phyloP scores from a whole-genome alignment of 768 basidiomycete species.

The Suillus spraguei region DNA sequence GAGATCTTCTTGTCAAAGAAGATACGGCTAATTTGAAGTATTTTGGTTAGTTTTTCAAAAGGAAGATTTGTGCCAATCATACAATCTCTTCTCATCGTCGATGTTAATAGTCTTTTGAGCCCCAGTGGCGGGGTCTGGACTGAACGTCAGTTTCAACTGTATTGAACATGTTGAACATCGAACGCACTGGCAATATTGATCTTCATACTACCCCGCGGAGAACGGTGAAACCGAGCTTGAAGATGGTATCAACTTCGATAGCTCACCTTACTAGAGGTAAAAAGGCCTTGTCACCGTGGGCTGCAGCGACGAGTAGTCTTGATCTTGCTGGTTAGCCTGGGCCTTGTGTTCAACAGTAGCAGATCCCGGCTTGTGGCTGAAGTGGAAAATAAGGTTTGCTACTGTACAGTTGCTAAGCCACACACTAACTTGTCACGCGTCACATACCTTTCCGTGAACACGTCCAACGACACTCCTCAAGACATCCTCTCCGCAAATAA shows the following conservation, averaged over 20 bases:
- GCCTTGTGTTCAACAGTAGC: slow-evolving; percentile 35
- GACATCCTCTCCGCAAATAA: slow-evolving; percentile 34
- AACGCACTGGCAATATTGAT: slow-evolving; percentile 93
- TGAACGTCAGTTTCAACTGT: slow-evolving; percentile 18
- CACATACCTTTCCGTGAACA: slow-evolving; percentile 26
- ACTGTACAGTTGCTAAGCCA: slow-evolving; percentile 63
- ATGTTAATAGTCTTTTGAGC: slow-evolving; percentile 95
- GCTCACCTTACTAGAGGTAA: slow-evolving; percentile 32
- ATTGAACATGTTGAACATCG: slow-evolving; percentile 17
- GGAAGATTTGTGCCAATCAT: slow-evolving; percentile 32
- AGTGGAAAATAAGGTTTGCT: slow-evolving; percentile 54
- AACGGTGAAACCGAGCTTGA: slow-evolving; percentile 2
- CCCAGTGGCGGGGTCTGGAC: slow-evolving; percentile 90
- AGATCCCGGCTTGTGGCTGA: slow-evolving; percentile 29
- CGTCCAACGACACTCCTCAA: slow-evolving; percentile 45
- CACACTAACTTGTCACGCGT: slow-evolving; percentile 33
- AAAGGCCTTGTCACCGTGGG: slow-evolving; percentile 42
- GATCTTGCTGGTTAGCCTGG: slow-evolving; percentile 28
- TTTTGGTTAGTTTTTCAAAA: neutral
- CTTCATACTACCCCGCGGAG: slow-evolving; percentile 70
- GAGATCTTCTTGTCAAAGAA: slow-evolving; percentile 98
- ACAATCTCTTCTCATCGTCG: slow-evolving; percentile 90
- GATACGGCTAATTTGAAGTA: slow-evolving; percentile 64
- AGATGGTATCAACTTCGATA: slow-evolving; percentile 2
- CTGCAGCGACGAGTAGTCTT: slow-evolving; percentile 44